Percentiles rank a stretch among this genome's conserved stretches.
Evolutionary conservation across 2,329 filamentous ascomycete species (phyloP).

Genomic region (Diaporthe vexans): DNA sequence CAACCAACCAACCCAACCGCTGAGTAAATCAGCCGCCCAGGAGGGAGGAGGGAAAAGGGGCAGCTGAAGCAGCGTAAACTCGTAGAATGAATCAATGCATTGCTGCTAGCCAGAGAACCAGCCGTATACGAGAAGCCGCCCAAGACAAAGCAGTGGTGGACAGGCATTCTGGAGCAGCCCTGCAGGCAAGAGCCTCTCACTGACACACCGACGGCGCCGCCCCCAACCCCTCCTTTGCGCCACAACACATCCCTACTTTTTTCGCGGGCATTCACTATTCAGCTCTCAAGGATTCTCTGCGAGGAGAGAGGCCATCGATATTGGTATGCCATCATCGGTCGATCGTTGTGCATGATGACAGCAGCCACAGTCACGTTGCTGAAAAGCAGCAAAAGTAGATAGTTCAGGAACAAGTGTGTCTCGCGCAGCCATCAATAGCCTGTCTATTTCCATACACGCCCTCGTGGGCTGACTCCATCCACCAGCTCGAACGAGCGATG

Average conservation of each 20-base stretch:
- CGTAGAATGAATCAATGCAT: not conserved
- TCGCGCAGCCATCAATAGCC: conserved; percentile 31
- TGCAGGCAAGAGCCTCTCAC: not conserved
- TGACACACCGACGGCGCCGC: not conserved
- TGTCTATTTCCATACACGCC: conserved; percentile 24
- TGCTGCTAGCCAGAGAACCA: not conserved
- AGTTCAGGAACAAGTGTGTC: not conserved
- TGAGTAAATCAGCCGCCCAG: not conserved
- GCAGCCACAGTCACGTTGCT: not conserved
- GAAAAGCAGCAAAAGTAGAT: not conserved
- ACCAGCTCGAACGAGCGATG: conserved; percentile 1
- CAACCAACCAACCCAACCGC: not conserved
- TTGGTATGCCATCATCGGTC: not conserved
- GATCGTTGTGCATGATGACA: too few species aligned
- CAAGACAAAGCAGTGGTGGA: not conserved
- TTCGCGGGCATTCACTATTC: not conserved
- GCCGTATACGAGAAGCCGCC: not conserved
- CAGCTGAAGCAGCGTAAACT: not conserved
- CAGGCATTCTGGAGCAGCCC: not conserved
- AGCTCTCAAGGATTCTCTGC: not conserved
- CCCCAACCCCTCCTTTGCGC: not conserved
- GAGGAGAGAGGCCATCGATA: not conserved
- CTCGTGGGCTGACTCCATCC: conserved; percentile 8
- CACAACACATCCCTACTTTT: not conserved
- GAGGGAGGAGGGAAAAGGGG: not conserved